Percentiles rank a stretch among this genome's conserved stretches.
These are phyloP conservation scores for Neofusicoccum parvum DNA, from an alignment of 2,329 filamentous ascomycete species.

Conservation along the genomic window DNA sequence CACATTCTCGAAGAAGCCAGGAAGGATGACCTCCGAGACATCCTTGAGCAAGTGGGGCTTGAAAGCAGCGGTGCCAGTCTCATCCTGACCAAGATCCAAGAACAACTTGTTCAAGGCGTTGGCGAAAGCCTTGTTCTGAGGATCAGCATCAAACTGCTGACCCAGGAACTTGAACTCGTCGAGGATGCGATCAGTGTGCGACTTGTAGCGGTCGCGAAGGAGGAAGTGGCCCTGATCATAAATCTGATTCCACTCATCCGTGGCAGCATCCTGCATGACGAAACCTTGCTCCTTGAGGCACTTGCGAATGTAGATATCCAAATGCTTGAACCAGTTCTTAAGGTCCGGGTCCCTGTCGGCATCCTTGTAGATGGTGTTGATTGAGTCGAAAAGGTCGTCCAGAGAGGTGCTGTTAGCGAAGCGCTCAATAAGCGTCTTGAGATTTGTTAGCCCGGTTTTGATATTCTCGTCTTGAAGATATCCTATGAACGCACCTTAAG, in stretches of 20 bases:
- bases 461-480: constrained; percentile 31
- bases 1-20: constrained; percentile 77
- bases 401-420: constrained; percentile 94
- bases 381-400: constrained; percentile 80
- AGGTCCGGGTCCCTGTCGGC: constrained; percentile 86
- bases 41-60: constrained; percentile 94
- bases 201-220: constrained; percentile 83
- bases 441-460: constrained; percentile 53
- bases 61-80: constrained; percentile 81
- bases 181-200: constrained; percentile 80
- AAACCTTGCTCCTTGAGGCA: constrained; percentile 89
- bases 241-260: constrained; percentile 77
- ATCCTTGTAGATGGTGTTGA: constrained; percentile 83
- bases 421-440: constrained; percentile 82
- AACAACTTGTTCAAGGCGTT: constrained; percentile 81
- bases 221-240: constrained; percentile 86
- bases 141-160: constrained; percentile 86
- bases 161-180: constrained; percentile 90
- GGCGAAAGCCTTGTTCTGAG: constrained; percentile 80
- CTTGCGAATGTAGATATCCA: constrained; percentile 77
- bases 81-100: constrained; percentile 83
- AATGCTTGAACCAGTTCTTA: constrained; percentile 81
- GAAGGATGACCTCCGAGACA: constrained; percentile 81
- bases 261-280: constrained; percentile 80
- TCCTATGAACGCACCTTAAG: constrained; percentile 64